Evolutionary conservation across 2,329 filamentous ascomycete species (phyloP), one percentile per base, ranked within the genome.

Genomic region (Alternaria sp.): DNA sequence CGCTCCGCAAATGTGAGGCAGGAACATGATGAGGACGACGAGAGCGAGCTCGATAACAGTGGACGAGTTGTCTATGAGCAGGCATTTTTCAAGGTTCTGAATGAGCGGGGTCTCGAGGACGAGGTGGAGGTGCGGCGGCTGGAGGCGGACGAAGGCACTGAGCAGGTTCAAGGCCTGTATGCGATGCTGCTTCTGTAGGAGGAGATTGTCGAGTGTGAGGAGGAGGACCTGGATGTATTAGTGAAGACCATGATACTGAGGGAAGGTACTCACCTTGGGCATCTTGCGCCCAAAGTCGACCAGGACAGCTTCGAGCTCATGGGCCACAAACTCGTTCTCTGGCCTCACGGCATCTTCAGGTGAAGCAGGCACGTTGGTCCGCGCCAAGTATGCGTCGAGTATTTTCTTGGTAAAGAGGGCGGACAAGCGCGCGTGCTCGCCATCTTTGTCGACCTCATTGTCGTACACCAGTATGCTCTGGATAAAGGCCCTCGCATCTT

Each of bases 1-100:
- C 3, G 90, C 90, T 69, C 87, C 90, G 1, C 92, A 92, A 78
- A 95, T 92, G 74, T 94, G 92, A 2, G 92, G 92, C 54, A 96
- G 79, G 26, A 95, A 88, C 92, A 96, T 96, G 68, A 92, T 90
- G 62, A 96, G 80, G 8, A 89, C 87, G 5, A 91, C 92, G 56
- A 96, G 82, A 1, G 92, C 91, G 46, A 93, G 82, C 2, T 92
- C 92, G n/a, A 95, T 85, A 4, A 91, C 88, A 1, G 90, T 90
- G 0, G 91, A 92, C 0, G 92, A 94, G 2, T 90, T 92, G 77
- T 96, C 92, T 58, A 87, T 87, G 78, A 93, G 90, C 2, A 96
- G 84, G 66, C 91, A 94, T 72, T 87, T 88, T 56, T 95, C 82
- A 20, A 96, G 82, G 74, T 91, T 88, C 61, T 87, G 85, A 68